phyloP scores from a whole-genome alignment of 1,284 basidiomycete genomes.

The Hemileia vastatrix region DNA sequence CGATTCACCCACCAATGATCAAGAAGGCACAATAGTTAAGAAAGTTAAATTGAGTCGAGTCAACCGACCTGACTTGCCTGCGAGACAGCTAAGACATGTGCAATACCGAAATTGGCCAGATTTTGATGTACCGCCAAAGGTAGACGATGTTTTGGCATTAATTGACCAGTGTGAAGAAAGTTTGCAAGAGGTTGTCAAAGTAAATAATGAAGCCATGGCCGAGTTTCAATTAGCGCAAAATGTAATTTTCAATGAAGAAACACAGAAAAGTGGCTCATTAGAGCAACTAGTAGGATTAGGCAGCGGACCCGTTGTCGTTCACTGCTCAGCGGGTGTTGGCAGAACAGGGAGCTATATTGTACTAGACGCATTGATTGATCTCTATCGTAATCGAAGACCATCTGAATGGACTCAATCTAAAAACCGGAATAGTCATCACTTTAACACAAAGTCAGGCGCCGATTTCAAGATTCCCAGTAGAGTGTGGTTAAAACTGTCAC shows the following conservation, averaged over 20 bases:
- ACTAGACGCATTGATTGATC: slow-evolving; percentile 73
- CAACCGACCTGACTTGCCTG: slow-evolving; percentile 10
- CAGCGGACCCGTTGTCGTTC: slow-evolving; percentile 56
- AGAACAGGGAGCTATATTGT: slow-evolving; percentile 84
- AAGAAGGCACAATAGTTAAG: slow-evolving; percentile 27
- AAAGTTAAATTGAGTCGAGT: slow-evolving; percentile 27
- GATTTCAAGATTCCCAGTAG: too few species aligned
- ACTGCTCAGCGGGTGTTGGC: slow-evolving; percentile 84
- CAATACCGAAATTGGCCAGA: slow-evolving; percentile 91
- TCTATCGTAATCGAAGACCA: slow-evolving; percentile 29
- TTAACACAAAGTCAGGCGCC: too few species aligned
- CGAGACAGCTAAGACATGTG: slow-evolving; percentile 55
- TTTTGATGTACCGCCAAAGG: slow-evolving; percentile 78
- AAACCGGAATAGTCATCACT: too few species aligned
- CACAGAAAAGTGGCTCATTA: slow-evolving; percentile 52
- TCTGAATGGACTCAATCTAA: too few species aligned
- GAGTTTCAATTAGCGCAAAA: slow-evolving; percentile 44
- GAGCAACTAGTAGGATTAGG: slow-evolving; percentile 49
- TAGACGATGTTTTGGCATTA: slow-evolving; percentile 61
- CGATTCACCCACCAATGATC: not conserved
- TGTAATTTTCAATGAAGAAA: slow-evolving; percentile 36
- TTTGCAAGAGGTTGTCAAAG: slow-evolving; percentile 53
- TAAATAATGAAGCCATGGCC: slow-evolving; percentile 23
- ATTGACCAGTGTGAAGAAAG: slow-evolving; percentile 55
- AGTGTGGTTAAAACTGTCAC: not conserved